phyloP scores from a whole-genome alignment of 2,329 filamentous ascomycete genomes.

The Stagonosporopsis tanaceti region DNA sequence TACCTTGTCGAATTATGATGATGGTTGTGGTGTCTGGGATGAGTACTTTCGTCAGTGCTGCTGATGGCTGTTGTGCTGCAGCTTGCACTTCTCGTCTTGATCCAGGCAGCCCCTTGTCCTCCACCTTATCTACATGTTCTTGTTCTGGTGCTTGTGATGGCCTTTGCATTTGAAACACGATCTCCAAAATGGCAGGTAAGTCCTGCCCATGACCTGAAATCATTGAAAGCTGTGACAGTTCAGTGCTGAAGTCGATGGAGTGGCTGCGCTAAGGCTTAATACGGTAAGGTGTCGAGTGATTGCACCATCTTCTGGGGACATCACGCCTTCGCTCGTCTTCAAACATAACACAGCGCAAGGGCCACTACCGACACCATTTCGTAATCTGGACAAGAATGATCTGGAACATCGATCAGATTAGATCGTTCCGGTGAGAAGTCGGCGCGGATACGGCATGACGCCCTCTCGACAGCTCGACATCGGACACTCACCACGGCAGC shows the following conservation, averaged over 20 bases:
- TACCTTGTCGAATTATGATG: conserved; percentile 3
- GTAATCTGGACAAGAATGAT: conserved; percentile 6
- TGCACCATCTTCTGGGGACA: conserved; percentile 25
- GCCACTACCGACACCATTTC: conserved; percentile 2
- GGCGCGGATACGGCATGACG: background rate
- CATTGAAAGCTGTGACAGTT: conserved; percentile 6
- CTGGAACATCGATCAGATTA: conserved; percentile 11
- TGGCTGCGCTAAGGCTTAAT: conserved; percentile 23
- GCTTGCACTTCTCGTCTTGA: background rate
- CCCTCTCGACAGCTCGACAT: background rate
- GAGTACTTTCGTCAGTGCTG: background rate
- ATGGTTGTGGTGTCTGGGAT: background rate
- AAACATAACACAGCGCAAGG: conserved; percentile 19
- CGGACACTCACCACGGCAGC: background rate
- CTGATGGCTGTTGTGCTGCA: background rate
- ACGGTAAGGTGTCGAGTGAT: conserved; percentile 18
- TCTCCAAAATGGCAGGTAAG: conserved; percentile 20
- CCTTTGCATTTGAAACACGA: conserved; percentile 9
- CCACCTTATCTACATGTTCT: background rate
- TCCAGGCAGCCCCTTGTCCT: background rate
- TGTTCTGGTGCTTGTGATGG: conserved; percentile 7
- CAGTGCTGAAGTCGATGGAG: conserved; percentile 26
- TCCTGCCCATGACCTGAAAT: conserved; percentile 14
- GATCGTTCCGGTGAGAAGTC: conserved; percentile 2
- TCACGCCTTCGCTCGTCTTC: conserved; percentile 27